phyloP scores from a whole-genome alignment of 2,329 filamentous ascomycete genomes.

The Alternaria longipes region DNA sequence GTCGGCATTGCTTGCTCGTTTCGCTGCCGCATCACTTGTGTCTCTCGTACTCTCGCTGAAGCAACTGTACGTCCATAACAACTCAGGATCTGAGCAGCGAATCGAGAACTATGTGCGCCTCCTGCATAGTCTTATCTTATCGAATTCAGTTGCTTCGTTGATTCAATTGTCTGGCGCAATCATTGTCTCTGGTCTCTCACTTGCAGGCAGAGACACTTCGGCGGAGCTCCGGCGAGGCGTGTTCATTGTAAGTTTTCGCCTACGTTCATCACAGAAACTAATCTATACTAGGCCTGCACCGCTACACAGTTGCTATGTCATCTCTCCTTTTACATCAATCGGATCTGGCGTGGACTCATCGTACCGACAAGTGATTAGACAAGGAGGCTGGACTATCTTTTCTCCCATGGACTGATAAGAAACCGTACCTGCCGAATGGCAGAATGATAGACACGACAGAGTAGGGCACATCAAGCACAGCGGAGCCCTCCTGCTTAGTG shows the following conservation, averaged over 20 bases:
- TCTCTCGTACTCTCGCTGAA: slow-evolving; percentile 1
- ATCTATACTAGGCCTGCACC: slow-evolving; percentile 4
- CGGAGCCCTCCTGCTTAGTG: too few relatives aligned
- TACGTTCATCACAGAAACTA: background rate
- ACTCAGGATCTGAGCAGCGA: slow-evolving; percentile 1
- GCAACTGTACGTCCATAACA: slow-evolving; percentile 10
- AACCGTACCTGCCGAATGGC: background rate
- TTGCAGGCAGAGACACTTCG: slow-evolving; percentile 2
- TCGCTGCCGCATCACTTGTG: slow-evolving; percentile 6
- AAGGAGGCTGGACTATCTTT: slow-evolving; percentile 3
- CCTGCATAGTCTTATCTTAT: background rate
- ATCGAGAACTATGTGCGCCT: slow-evolving; percentile 2
- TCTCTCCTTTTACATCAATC: slow-evolving; percentile 9
- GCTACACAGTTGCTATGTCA: slow-evolving; percentile 5
- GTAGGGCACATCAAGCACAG: too few relatives aligned
- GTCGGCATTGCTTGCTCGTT: slow-evolving; percentile 9
- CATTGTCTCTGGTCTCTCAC: slow-evolving; percentile 4
- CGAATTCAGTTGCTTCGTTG: slow-evolving; percentile 1
- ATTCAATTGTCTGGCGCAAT: slow-evolving; percentile 3
- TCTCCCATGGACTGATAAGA: background rate
- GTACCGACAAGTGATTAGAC: background rate
- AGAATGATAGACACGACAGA: too few relatives aligned
- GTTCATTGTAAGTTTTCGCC: background rate
- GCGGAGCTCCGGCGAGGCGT: background rate
- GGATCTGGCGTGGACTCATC: slow-evolving; percentile 7